Conservation (phyloP, 2,329 filamentous ascomycete genomes). For the Aspergillus fumigatiaffinis region DNA sequence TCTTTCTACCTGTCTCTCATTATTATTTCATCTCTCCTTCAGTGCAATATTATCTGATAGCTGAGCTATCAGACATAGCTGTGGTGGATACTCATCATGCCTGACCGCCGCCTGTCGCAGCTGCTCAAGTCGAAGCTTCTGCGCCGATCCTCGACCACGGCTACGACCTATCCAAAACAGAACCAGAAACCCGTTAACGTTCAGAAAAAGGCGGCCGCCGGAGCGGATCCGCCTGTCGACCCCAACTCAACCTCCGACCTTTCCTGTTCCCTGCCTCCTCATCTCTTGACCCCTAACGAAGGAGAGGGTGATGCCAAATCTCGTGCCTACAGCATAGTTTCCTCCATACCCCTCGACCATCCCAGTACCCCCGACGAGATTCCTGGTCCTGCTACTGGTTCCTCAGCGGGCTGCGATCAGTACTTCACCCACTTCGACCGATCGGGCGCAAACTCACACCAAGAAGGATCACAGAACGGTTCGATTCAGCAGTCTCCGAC, state of each 20-base stretch:
- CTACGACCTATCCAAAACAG: background rate
- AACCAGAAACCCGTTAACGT: background rate
- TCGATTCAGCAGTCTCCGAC: background rate
- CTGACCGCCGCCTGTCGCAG: conserved; percentile 31
- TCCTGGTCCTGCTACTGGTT: conserved; percentile 9
- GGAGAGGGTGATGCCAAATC: conserved; percentile 14
- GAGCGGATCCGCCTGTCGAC: conserved; percentile 17
- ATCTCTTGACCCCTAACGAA: conserved; percentile 17
- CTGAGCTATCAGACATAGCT: background rate
- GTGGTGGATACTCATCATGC: conserved; percentile 20
- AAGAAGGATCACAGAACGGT: background rate
- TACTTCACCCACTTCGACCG: background rate
- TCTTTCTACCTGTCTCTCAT: background rate
- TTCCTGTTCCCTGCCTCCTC: conserved; percentile 12
- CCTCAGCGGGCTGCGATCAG: conserved; percentile 6
- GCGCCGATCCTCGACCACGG: conserved; percentile 31
- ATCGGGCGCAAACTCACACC: background rate
- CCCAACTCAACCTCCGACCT: conserved; percentile 7
- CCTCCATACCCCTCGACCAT: conserved; percentile 18
- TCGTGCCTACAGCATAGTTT: conserved; percentile 22
- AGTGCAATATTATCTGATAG: background rate
- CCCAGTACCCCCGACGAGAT: conserved; percentile 14
- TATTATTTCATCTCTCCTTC: conserved; percentile 1
- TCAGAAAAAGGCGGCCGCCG: conserved; percentile 19
- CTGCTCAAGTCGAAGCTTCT: conserved; percentile 35